Conservation (phyloP, 2,329 filamentous ascomycete genomes). For the Fusarium sp. region DNA sequence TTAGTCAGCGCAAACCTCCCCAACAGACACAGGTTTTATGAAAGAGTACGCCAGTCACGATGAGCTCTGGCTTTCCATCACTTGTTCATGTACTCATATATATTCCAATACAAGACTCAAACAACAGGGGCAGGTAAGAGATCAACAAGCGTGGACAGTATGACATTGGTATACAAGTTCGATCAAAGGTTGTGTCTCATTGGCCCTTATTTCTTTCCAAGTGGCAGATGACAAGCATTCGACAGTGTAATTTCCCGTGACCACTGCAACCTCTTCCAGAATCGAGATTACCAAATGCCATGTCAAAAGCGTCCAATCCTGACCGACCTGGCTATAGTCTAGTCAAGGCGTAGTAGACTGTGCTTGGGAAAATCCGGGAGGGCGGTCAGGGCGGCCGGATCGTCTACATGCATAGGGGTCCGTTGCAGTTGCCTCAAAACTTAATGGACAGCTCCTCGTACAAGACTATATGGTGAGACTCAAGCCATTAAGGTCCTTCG, state of each 20-base stretch:
- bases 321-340: not conserved
- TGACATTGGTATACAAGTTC: not conserved
- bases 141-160: not conserved
- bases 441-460: not conserved
- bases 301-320: not conserved
- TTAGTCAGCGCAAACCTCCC: not conserved
- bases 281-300: not conserved
- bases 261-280: not conserved
- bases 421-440: not conserved
- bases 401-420: conserved; percentile 34
- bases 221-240: not conserved
- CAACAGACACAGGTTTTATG: not conserved
- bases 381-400: conserved; percentile 39
- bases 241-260: conserved; percentile 32
- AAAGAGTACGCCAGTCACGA: not conserved
- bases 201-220: not conserved
- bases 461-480: not conserved
- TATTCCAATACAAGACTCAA: not conserved
- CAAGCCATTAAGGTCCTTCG: not conserved
- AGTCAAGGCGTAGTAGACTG: not conserved
- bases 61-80: not conserved
- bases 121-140: not conserved
- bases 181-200: not conserved
- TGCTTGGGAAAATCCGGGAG: conserved; percentile 34
- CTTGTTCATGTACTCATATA: not conserved